phyloP scores from a whole-genome alignment of 2,329 filamentous ascomycete species.

The Cladosporium colombiae region DNA sequence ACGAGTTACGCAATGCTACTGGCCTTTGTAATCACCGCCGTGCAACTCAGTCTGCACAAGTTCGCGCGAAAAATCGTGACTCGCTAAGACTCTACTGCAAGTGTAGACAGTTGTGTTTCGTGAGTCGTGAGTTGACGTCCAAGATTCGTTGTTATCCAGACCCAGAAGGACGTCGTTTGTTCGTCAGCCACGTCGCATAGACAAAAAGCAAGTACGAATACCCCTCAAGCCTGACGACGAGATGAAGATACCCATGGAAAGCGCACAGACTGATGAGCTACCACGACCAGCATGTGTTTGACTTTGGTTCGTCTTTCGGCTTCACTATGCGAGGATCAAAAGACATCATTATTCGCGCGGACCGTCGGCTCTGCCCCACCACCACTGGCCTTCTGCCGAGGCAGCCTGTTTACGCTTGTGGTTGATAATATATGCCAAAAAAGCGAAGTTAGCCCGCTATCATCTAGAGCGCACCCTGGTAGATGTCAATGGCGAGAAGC shows the following conservation, averaged over 20 bases:
- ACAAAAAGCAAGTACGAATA: not conserved
- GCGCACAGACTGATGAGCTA: not conserved
- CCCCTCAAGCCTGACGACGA: not conserved
- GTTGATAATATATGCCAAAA: not conserved
- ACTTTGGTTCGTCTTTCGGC: not conserved
- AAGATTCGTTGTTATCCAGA: not conserved
- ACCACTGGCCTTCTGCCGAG: not conserved
- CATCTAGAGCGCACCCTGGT: not conserved
- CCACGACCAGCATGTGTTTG: not conserved
- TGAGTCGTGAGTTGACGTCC: not conserved
- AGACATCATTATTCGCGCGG: not conserved
- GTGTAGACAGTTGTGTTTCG: not conserved
- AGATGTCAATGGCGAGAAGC: not conserved
- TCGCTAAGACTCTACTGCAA: no score
- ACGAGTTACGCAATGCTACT: not conserved
- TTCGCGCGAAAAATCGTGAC: no score
- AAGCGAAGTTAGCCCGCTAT: not conserved
- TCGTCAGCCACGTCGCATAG: not conserved
- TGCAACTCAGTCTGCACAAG: no score
- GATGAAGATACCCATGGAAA: not conserved
- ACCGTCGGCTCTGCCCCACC: not conserved
- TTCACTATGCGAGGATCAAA: constrained; percentile 4
- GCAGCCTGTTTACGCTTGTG: not conserved
- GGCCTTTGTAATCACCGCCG: not conserved
- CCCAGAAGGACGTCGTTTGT: not conserved